Base-by-base conservation (phyloP, 2,329 filamentous ascomycete species). In the Fusarium nodosum region DNA sequence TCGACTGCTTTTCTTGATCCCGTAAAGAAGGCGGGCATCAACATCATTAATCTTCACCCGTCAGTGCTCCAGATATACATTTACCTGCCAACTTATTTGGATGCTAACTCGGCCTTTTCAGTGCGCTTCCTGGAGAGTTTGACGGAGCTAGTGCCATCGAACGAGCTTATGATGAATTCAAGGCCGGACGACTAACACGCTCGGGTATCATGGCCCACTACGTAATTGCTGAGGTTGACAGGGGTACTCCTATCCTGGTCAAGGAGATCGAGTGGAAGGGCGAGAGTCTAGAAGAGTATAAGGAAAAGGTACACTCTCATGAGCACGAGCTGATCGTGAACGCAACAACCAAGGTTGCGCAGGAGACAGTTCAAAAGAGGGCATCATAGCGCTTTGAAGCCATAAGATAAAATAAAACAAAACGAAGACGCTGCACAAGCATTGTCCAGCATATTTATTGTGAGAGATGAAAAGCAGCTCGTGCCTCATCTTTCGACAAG, bases 181-280 rank as follows among this genome's bases (percentile, higher is more conserved):
- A 89, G 76, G 82, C 80, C 3, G 86, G 87, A 8, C 86, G 86
- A 68, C 86, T 93, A 12, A 87, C 90, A 73, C 85, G 91, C 70
- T 97, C 94, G 0, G 94, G 94, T 1, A 90, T 97, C 56, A 97
- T 97, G 94, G 89, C 93, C 18, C 94, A 97, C 81, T 91, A 94
- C 79, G 93, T 97, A 47, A 90, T 92, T 66, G 83, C 82, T 11
- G 88, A 95, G 77, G 93, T 97, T 56, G 94, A 97, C 81, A 87
- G 91, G 75, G 94, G 94, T 4, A 83, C 87, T 68, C 90, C 92
- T 12, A 91, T 97, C 72, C 75, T 94, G 64, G 86, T 90, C 3
- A 79, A 85, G 68, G 90, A 94, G 79, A 87, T 97, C 26, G 84
- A 88, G 58, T 88, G 86, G 69, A 83, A 87, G 48, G 89, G 88